phyloP scores from a whole-genome alignment of 345 rosid species.

The Syzygium jambos region DNA sequence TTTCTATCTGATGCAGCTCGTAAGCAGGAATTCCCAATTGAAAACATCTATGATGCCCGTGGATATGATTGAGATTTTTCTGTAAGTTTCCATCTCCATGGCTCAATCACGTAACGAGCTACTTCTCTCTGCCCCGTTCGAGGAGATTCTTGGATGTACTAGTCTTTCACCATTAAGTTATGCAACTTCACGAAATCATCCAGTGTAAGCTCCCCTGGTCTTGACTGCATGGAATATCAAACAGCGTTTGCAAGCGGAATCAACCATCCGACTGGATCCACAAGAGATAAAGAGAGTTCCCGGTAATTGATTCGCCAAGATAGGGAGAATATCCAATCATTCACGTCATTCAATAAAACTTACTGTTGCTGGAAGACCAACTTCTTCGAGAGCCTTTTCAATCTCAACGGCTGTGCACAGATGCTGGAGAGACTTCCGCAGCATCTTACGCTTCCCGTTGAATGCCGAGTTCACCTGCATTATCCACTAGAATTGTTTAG shows the following conservation, averaged over 20 bases:
- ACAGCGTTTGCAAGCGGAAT: neutral
- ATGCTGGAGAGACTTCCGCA: constrained; percentile 79
- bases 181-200: constrained; percentile 86
- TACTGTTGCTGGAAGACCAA: constrained; percentile 63
- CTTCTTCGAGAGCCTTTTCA: constrained; percentile 55
- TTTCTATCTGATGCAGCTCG: neutral
- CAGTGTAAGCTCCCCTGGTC: constrained; percentile 88
- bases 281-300: neutral
- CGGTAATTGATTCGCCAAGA: neutral
- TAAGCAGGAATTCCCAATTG: neutral
- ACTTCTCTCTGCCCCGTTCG: neutral
- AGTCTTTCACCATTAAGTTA: constrained; percentile 34
- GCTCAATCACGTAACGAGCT: neutral
- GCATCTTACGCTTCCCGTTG: constrained; percentile 81
- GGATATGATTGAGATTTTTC: neutral
- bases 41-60: neutral
- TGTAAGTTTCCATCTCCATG: neutral
- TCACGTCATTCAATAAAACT: constrained; percentile 10
- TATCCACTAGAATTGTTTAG: neutral
- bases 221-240: constrained; percentile 44
- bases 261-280: neutral
- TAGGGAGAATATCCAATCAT: neutral
- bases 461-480: constrained; percentile 81
- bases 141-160: neutral
- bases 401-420: constrained; percentile 52